Base-by-base conservation (phyloP, 1,139 yeast genomes). In the Saccharomyces hybrid region DNA sequence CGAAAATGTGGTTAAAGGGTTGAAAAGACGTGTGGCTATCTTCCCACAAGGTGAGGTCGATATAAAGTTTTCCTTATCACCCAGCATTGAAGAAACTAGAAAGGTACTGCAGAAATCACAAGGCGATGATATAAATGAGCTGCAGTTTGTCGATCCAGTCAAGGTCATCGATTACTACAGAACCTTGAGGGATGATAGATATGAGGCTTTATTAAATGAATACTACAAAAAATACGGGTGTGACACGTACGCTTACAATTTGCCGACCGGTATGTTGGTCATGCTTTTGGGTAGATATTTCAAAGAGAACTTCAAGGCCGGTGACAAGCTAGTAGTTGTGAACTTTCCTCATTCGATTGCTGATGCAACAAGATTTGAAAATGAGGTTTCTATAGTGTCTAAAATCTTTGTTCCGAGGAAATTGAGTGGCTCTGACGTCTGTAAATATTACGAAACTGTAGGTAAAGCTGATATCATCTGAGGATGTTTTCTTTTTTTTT, bases 381-480 rank as follows among this genome's bases (percentile, higher is more conserved):
- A 63, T 50, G 71, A 68, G 16, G 60, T 69, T 1, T 75, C 82
- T 2, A 75, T 75, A 38, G 71, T 80, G 41, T 72, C 73, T 50
- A 73, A 74, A 25, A 71, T 79, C 0, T 62, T 76, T 23, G 56
- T 61, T 20, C 59, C 63, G 13, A 55, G 56, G 28, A 63, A 74
- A 14, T 67, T 72, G 2, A 62, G 70, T 13, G 68, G 70, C 9
- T 67, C 68, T 1, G 77, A 75, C 16, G 68, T 83, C 25, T 73
- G 77, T 54, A 82, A 82, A 38, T 84, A 84, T 67, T 84, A 80
- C 61, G 77, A 77, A 30, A 81, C 85, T 26, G 88, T 83, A 16
- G 78, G 77, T 47, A 83, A 81, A 63, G 72, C 71, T 0, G 57
- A 60, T 4, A 54, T 55, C 30, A 50, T 62, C 20, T 60, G 47